Evolutionary conservation across 176 grass and related monocot genomes (phyloP), one percentile per base, ranked within the genome.

Genomic region (Bromus sterilis): DNA sequence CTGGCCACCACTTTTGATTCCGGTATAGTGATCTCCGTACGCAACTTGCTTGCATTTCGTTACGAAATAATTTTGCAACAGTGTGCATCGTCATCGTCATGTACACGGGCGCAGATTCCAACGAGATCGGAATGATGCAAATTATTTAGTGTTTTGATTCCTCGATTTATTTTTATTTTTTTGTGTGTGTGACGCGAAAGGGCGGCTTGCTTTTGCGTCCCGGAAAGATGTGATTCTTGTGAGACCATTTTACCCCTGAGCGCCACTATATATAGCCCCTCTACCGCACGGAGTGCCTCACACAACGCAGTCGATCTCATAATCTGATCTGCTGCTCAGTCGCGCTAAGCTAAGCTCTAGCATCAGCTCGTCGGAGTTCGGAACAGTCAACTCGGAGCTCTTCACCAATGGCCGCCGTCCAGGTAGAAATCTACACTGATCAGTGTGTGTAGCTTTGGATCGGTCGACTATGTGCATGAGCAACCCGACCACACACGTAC

Each of bases 351-450:
- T 32, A 20, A 36, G 32, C 18, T 36, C 7, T 34, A 18, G 6
- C 18, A 11, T 65, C 15, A 26, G 23, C 40, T 71, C 24, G 41
- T 44, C 24, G 39, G 68, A 71, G 39, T 78, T 71, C 69, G 29
- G 28, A 25, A 14, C 51, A n/a, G 4, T 79, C 75, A 15, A 16
- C 23, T 82, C 75, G 26, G 65, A 68, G n/a, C 53, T 70, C 37
- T 18, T 80, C 75, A 62, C 2, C 37, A 44, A 95, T 95, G 93
- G 93, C 93, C 82, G 77, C 90, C 41, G 85, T 81, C 74, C 79
- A 92, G 93, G 93, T 90, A 95, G 57, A 33, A 1, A 24, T 12
- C 37, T 48, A 51, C 56, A 29, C 43, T n/a, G 37, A 40, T 30
- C 33, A 16, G 6, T 56, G 0, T 24, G 7, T 51, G 23, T 1